Evolutionary conservation across 441 rosid genomes (phyloP).

Genomic region (Gossypium lobatum): DNA sequence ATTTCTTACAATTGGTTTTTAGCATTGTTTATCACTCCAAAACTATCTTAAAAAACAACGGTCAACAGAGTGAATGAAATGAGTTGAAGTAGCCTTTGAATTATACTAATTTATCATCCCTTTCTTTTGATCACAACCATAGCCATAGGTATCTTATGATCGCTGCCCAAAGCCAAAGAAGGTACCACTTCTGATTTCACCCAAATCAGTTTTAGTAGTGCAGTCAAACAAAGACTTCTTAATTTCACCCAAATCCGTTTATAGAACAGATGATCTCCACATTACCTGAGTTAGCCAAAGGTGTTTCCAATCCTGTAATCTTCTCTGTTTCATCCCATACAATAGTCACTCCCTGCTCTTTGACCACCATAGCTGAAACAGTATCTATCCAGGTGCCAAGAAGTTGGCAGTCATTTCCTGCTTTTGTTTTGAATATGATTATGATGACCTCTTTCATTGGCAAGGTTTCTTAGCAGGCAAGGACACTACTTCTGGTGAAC

Average conservation of each 20-base stretch:
- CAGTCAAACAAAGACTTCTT: background rate
- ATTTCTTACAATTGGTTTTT: too few species aligned
- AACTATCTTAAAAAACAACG: too few species aligned
- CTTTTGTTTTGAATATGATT: background rate
- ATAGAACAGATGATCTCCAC: slow-evolving; percentile 3
- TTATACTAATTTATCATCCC: too few species aligned
- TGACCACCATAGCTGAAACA: background rate
- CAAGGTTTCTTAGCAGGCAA: background rate
- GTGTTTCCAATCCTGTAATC: background rate
- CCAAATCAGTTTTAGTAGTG: background rate
- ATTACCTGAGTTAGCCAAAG: background rate
- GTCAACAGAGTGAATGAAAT: too few species aligned
- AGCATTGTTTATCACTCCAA: too few species aligned
- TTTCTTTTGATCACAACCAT: too few species aligned
- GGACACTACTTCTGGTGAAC: background rate
- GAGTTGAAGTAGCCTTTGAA: too few species aligned
- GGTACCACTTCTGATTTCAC: too few species aligned
- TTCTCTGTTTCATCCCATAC: background rate
- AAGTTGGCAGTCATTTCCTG: background rate
- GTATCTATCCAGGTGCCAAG: background rate
- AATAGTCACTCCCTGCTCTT: background rate
- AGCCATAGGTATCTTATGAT: too few species aligned
- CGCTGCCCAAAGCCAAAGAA: too few species aligned
- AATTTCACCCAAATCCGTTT: background rate
- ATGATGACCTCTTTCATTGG: background rate